Base-by-base conservation (phyloP, 1,284 basidiomycete genomes). In the Pisolithus thermaeus region DNA sequence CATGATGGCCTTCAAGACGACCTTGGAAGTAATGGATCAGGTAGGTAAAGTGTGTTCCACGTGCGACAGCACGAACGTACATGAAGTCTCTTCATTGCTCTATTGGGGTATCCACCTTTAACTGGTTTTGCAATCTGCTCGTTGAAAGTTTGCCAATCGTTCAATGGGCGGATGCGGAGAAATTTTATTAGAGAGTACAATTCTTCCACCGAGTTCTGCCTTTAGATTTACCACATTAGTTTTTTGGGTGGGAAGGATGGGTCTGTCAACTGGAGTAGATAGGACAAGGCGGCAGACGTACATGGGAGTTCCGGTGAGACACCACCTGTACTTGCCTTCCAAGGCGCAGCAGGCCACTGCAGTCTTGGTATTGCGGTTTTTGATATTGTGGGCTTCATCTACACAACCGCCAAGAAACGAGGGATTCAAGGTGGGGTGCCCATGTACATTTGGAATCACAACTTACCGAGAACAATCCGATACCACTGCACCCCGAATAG, bases 301-400 rank as follows among this genome's bases (percentile, higher is more conserved):
- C 79, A 96, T 87, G 0, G 92, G 92, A 7, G 92, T 95, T 47
- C 92, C 92, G 5, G 92, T 95, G 51, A 96, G 70, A 65, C 88
- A 92, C 93, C 93, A 96, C 44, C 91, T 78, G 65, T 81, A 94
- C 64, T 90, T 90, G 11, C 80, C 79, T 36, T 84, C 70, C 9
- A 99, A 75, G 1, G 78, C 87, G 53, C 82, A 90, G 54, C 93
- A 95, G 0, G 92, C 93, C 40, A 84, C 75, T 1, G 91, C 85
- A 28, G 81, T 79, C 65, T 93, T 90, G 0, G 95, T 92, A 32
- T 79, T 87, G 53, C 83, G 76, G 62, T 97, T 97, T 78, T 98
- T 98, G 74, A 99, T 98, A 62, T 90, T 94, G 64, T 99, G 96
- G 0, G 96, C 96, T 66, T 99, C 96, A 63, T 97, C 94, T 92